Conservation (phyloP, 2,329 filamentous ascomycete genomes). For the Metarhizium guizhouense region DNA sequence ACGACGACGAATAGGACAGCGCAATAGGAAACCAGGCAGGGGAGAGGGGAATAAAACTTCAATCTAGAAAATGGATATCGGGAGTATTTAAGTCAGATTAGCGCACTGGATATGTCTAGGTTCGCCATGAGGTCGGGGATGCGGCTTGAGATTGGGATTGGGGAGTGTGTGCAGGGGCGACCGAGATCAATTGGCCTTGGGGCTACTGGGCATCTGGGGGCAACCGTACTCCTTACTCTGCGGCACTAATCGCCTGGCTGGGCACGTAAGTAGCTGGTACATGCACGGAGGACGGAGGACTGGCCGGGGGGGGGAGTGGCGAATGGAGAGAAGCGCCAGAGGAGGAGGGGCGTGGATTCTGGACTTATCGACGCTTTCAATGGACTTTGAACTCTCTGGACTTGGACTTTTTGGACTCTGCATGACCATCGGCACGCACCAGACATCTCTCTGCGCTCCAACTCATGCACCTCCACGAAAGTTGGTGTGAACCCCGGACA, state of each 20-base stretch:
- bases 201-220: no score
- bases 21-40: background rate
- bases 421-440: no score
- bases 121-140: background rate
- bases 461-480: background rate
- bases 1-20: background rate
- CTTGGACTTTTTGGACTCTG: background rate
- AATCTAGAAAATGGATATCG: conserved; percentile 5
- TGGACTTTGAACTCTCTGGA: no score
- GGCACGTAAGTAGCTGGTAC: no score
- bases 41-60: background rate
- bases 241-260: no score
- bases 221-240: no score
- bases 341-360: background rate
- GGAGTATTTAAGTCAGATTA: conserved; percentile 5
- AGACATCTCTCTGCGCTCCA: background rate
- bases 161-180: background rate
- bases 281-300: no score
- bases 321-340: background rate
- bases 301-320: background rate
- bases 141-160: background rate
- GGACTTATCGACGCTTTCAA: no score
- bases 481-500: conserved; percentile 4
- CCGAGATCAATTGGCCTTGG: background rate
- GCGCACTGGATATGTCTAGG: background rate